Evolutionary conservation across 768 basidiomycete species (phyloP), one percentile per base, ranked within the genome.

Genomic region (Hemileccinum rubropunctum): DNA sequence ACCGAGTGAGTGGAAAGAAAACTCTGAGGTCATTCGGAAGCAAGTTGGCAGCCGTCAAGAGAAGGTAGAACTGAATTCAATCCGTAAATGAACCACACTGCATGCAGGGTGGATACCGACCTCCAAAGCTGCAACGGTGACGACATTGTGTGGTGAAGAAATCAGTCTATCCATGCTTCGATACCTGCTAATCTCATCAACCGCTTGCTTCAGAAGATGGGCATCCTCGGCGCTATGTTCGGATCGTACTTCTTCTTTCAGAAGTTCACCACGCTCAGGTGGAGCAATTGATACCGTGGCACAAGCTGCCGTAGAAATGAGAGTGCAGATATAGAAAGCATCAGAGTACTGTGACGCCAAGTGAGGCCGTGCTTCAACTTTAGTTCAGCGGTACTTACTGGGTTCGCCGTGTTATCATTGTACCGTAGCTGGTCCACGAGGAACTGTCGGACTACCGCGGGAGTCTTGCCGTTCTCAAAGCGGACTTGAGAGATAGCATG

Each of bases 101-200:
- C 26, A 48, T 39, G 18, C 33, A 42, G 18, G 47, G 37, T 7
- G 15, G 33, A 39, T 6, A 69, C 80, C 51, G 53, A 95, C 93
- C 80, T 98, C 91, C 47, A 99, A 73, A 8, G 85, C 86, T 21
- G 97, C 91, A 42, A 89, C 79, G 1, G 97, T 95, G 23, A 98
- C 88, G 30, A 91, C 83, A 63, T 99, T 99, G 59, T 95, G 93
- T 42, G 85, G 84, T 1, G 95, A 95, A 9, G 97, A 93, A 49
- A 98, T 94, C 14, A 98, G 76, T 47, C 94, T 79, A 68, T 99
- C 97, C 85, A 97, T 92, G 61, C 84, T 91, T 49, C 92, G 84
- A 71, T 95, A 95, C 38, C 95, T 81, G 60, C 93, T 90, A 28
- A 98, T 81, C 64, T 95, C 92, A 17, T 83, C 77, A 39, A 86